Evolutionary conservation across 1,284 basidiomycete genomes (phyloP).

Genomic region (Cryptococcus hybrid): DNA sequence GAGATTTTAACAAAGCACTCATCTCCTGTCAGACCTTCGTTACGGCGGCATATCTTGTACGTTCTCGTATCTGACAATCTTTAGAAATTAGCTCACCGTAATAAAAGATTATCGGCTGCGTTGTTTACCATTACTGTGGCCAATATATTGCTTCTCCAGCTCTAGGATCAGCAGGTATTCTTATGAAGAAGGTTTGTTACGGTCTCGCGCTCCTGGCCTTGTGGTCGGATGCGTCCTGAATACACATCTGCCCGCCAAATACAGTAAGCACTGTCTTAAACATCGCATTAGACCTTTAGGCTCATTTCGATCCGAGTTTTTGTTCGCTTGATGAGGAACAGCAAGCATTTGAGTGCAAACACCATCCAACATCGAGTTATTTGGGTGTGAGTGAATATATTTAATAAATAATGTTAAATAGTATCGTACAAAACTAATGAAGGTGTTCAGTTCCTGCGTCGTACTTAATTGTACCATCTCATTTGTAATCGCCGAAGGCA

Average conservation of each 20-base stretch:
- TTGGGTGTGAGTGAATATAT: constrained; percentile 50
- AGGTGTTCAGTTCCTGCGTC: constrained; percentile 5
- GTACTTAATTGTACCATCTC: constrained; percentile 48
- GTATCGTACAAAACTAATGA: too few species aligned
- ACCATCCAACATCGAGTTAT: constrained; percentile 59
- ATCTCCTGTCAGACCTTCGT: constrained; percentile 30
- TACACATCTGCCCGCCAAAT: constrained; percentile 29
- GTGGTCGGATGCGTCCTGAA: constrained; percentile 17
- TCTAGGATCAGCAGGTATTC: constrained; percentile 41
- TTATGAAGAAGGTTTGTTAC: constrained; percentile 49
- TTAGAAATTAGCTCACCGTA: neutral
- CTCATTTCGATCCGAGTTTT: constrained; percentile 52
- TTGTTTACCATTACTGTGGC: constrained; percentile 32
- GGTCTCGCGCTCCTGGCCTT: constrained; percentile 45
- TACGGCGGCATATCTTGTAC: constrained; percentile 38
- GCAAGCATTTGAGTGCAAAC: constrained; percentile 59
- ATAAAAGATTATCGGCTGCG: constrained; percentile 20
- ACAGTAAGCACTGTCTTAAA: constrained; percentile 21
- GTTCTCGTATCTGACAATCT: constrained; percentile 17
- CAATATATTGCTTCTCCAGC: constrained; percentile 47
- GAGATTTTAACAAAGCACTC: constrained; percentile 22
- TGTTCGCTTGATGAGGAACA: constrained; percentile 59
- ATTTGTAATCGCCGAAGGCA: constrained; percentile 20
- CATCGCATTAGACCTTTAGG: constrained; percentile 26
- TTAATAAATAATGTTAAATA: constrained; percentile 24